These are phyloP conservation scores for Elymus sibiricus DNA, from an alignment of 176 grass and related monocot genomes.

Conservation along the genomic window DNA sequence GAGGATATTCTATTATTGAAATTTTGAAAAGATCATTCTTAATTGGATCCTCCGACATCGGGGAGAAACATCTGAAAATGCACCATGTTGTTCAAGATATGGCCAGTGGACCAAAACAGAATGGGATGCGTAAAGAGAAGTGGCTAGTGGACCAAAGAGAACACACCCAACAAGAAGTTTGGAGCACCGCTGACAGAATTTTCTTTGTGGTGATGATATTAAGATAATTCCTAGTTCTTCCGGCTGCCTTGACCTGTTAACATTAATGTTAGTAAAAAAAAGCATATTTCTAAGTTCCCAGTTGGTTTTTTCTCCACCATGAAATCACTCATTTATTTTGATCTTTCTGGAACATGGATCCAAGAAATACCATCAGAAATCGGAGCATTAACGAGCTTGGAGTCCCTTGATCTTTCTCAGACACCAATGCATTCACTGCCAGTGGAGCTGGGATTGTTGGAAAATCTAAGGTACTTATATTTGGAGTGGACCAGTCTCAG, in stretches of 20 bases:
- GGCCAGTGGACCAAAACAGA: background rate
- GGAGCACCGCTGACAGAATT: background rate
- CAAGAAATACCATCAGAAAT: too few species aligned
- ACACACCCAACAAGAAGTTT: background rate
- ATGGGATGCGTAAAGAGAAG: background rate
- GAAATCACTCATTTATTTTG: too few species aligned
- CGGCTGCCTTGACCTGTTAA: background rate
- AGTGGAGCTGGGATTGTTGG: too few species aligned
- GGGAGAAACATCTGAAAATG: background rate
- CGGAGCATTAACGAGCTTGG: too few species aligned
- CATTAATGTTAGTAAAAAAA: background rate
- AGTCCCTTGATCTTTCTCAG: too few species aligned
- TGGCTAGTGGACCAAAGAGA: background rate
- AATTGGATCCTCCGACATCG: background rate
- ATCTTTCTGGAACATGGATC: too few species aligned
- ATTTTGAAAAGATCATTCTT: background rate
- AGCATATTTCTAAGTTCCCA: background rate
- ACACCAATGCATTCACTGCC: too few species aligned
- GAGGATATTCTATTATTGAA: background rate
- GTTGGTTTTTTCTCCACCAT: too few species aligned
- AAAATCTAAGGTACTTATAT: too few species aligned
- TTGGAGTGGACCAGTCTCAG: accelerated
- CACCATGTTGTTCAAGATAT: background rate
- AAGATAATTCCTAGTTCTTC: background rate
- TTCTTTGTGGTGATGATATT: background rate